phyloP scores from a whole-genome alignment of 176 grass and related monocot species.

The Sorghum bicolor region DNA sequence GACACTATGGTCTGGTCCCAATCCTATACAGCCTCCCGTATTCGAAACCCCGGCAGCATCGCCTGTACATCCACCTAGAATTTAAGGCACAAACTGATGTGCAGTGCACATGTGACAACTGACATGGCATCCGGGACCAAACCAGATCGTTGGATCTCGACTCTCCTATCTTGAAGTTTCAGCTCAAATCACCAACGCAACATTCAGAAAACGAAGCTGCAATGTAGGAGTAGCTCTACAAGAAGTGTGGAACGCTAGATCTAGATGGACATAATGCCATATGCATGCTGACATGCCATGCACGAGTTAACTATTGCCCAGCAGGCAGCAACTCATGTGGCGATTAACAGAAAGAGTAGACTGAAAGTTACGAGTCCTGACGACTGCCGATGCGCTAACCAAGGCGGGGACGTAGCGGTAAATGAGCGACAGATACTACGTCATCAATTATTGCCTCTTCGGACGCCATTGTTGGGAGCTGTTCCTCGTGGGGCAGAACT shows the following conservation, averaged over 20 bases:
- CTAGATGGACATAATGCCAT: background rate
- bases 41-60: slow-evolving; percentile 25
- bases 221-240: background rate
- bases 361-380: slow-evolving; percentile 12
- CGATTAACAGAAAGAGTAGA: background rate
- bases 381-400: slow-evolving; percentile 14
- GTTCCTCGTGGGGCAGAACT: slow-evolving; percentile 23
- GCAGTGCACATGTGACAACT: slow-evolving; percentile 26
- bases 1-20: slow-evolving; percentile 21
- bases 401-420: slow-evolving; percentile 19
- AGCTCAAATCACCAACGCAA: too few relatives aligned
- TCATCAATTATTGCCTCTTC: slow-evolving; percentile 44
- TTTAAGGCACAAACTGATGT: slow-evolving; percentile 30
- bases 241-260: background rate
- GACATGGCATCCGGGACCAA: slow-evolving; percentile 9
- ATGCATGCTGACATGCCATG: background rate
- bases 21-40: background rate
- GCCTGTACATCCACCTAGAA: slow-evolving; percentile 21
- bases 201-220: background rate
- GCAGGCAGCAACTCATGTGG: background rate
- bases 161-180: background rate
- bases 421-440: slow-evolving; percentile 31
- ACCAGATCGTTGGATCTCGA: background rate
- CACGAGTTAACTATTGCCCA: background rate
- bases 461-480: slow-evolving; percentile 4